phyloP scores from a whole-genome alignment of 805 yeast species.

The Metschnikowia baotianmanensis region DNA sequence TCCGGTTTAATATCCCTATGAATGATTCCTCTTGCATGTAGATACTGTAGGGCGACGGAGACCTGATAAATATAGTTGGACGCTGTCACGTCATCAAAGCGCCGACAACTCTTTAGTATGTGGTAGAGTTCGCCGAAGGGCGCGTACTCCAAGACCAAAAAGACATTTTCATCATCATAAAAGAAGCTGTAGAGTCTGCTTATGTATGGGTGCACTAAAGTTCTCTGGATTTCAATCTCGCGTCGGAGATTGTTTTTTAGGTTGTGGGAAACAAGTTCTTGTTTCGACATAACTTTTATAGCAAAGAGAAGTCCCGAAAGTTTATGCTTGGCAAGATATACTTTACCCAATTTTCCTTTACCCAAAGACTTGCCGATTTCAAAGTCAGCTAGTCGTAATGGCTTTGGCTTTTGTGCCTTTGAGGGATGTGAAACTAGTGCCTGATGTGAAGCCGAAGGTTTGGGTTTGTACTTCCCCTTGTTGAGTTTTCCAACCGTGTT shows the following conservation, averaged over 20 bases:
- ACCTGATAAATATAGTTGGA: conserved; percentile 80
- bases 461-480: neutral
- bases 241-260: conserved; percentile 84
- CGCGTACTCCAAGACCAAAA: conserved; percentile 80
- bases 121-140: conserved; percentile 85
- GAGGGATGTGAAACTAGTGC: neutral
- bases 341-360: conserved; percentile 91
- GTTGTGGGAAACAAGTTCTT: conserved; percentile 68
- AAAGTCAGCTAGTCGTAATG: conserved; percentile 54
- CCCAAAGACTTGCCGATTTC: conserved; percentile 87
- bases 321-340: conserved; percentile 81
- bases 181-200: conserved; percentile 83
- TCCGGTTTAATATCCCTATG: conserved; percentile 96
- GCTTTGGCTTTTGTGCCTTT: neutral
- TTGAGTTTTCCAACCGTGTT: conserved; percentile 1
- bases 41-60: conserved; percentile 71
- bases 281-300: conserved; percentile 84
- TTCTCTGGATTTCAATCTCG: conserved; percentile 88
- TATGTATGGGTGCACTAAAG: conserved; percentile 74
- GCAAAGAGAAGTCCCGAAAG: conserved; percentile 81
- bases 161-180: conserved; percentile 76
- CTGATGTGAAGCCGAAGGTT: neutral
- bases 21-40: conserved; percentile 77
- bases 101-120: conserved; percentile 58
- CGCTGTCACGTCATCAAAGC: conserved; percentile 72